Evolutionary conservation across 305 asterid species (phyloP).

Genomic region (Ruellia speciosa): DNA sequence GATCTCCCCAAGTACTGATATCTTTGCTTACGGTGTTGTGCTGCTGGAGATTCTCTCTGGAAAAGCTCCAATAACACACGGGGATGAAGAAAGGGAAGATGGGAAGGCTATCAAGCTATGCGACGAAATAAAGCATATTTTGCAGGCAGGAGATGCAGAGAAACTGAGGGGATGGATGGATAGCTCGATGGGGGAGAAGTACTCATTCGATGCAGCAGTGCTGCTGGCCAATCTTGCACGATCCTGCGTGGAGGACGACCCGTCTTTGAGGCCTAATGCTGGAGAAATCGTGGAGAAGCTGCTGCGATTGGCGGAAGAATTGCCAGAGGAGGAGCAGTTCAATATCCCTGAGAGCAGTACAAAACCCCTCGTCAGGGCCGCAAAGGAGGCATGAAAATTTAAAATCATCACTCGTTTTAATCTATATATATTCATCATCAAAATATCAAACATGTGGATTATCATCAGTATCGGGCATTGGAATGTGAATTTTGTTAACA

Average conservation of each 20-base stretch:
- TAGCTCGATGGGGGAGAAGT: conserved; percentile 56
- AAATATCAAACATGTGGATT: no score
- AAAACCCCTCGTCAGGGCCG: conserved; percentile 47
- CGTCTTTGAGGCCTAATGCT: conserved; percentile 55
- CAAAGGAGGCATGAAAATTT: conserved; percentile 12
- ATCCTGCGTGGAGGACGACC: conserved; percentile 67
- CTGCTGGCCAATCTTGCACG: conserved; percentile 59
- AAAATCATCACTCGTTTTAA: no score
- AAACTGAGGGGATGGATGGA: conserved; percentile 72
- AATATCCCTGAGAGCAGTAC: conserved; percentile 47
- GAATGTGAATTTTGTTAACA: neutral
- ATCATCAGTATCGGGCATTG: neutral
- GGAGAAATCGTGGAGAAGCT: conserved; percentile 69
- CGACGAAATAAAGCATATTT: conserved; percentile 39
- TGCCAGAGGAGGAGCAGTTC: conserved; percentile 32
- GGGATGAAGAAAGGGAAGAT: conserved; percentile 16
- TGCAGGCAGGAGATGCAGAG: conserved; percentile 38
- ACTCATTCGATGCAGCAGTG: conserved; percentile 52
- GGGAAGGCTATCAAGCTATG: conserved; percentile 23
- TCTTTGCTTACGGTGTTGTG: conserved; percentile 65
- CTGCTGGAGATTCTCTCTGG: conserved; percentile 67
- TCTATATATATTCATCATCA: neutral
- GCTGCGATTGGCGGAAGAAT: conserved; percentile 54
- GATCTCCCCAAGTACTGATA: conserved; percentile 37
- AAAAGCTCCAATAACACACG: conserved; percentile 28